Percentiles rank a stretch among this genome's conserved stretches.
These are phyloP conservation scores for Tylopilus subfusipes DNA, from an alignment of 768 basidiomycete species.

Conservation along the genomic window DNA sequence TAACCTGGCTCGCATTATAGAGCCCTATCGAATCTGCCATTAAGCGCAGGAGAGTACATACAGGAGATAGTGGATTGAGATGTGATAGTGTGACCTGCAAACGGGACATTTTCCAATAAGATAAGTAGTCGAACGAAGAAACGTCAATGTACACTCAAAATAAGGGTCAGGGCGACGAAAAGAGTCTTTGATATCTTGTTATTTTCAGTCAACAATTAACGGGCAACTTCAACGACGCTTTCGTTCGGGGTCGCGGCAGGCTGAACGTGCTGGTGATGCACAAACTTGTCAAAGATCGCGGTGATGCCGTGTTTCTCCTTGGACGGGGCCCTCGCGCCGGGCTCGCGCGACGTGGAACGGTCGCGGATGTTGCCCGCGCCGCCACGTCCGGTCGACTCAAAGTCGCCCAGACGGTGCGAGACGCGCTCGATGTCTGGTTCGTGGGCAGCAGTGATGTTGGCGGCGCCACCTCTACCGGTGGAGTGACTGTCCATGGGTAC, in stretches of 20 bases:
- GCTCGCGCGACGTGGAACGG: conserved; percentile 34
- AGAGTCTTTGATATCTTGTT: not conserved
- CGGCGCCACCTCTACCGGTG: conserved; percentile 65
- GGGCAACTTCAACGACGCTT: not conserved
- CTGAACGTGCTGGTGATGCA: conserved; percentile 17
- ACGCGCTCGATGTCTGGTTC: conserved; percentile 39
- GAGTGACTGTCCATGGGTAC: conserved; percentile 48
- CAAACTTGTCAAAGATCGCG: conserved; percentile 29
- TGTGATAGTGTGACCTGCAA: not conserved
- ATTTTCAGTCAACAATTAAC: not conserved
- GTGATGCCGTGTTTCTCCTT: conserved; percentile 32
- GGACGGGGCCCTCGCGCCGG: conserved; percentile 20
- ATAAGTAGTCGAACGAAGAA: not conserved
- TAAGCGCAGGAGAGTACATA: not conserved
- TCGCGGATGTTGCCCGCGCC: conserved; percentile 58
- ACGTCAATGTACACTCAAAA: not conserved
- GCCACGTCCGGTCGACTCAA: conserved; percentile 52
- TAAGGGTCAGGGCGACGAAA: not conserved
- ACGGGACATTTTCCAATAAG: not conserved
- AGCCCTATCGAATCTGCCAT: not conserved
- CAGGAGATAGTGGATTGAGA: not conserved
- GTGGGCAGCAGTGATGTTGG: conserved; percentile 47
- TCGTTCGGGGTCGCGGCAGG: not conserved
- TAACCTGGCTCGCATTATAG: not conserved
- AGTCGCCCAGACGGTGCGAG: conserved; percentile 24